A percentile compares a stretch with the other conserved stretches of the same genome.
Evolutionary conservation across 1,284 basidiomycete species (phyloP).

Genomic region (Schizophyllum amplum): DNA sequence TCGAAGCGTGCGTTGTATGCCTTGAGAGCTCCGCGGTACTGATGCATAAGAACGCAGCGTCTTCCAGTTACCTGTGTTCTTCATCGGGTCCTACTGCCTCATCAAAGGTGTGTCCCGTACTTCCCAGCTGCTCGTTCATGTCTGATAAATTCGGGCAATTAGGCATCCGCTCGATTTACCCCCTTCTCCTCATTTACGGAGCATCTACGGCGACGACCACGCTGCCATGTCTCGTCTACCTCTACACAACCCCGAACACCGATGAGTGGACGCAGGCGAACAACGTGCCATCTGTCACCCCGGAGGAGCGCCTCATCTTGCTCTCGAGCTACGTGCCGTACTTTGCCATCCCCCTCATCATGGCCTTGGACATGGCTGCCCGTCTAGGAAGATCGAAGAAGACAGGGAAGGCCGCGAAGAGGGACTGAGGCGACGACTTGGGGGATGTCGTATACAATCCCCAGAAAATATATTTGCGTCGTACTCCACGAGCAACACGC

Average conservation of each 20-base stretch:
- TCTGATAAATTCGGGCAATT: slow-evolving; percentile 25
- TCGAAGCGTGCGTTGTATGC: slow-evolving; percentile 41
- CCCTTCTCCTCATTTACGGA: slow-evolving; percentile 62
- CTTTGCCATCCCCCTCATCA: slow-evolving; percentile 60
- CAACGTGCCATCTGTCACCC: slow-evolving; percentile 30
- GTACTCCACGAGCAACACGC: not conserved
- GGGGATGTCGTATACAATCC: not conserved
- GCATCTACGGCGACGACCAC: slow-evolving; percentile 75
- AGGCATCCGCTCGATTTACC: slow-evolving; percentile 30
- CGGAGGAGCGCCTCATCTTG: slow-evolving; percentile 42
- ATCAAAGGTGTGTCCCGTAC: slow-evolving; percentile 44
- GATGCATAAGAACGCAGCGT: slow-evolving; percentile 27
- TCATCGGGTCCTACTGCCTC: slow-evolving; percentile 58
- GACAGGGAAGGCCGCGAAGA: slow-evolving; percentile 16
- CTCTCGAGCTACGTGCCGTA: slow-evolving; percentile 72
- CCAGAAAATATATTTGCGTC: not conserved
- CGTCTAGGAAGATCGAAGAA: slow-evolving; percentile 23
- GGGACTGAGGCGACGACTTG: slow-evolving; percentile 8
- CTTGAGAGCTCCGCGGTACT: not conserved
- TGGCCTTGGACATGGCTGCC: slow-evolving; percentile 64
- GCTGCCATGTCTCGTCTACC: slow-evolving; percentile 56
- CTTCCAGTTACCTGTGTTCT: slow-evolving; percentile 74
- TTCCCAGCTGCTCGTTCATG: not conserved
- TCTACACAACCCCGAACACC: slow-evolving; percentile 34
- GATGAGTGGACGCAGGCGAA: slow-evolving; percentile 21